phyloP scores from a whole-genome alignment of 257 asterid genomes.

The Ilex asprella region DNA sequence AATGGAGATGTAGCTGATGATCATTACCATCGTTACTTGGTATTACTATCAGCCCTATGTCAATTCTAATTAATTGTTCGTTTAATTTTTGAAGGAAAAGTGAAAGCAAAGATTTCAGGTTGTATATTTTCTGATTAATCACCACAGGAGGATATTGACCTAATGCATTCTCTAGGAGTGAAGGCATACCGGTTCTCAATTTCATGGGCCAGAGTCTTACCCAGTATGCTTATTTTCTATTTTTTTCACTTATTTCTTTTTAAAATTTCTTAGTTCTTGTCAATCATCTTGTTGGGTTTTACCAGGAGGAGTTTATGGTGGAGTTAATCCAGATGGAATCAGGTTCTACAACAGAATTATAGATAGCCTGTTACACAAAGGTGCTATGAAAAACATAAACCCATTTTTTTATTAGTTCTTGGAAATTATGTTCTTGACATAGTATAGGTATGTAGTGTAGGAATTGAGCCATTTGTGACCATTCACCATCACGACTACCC shows the following conservation, averaged over 20 bases:
- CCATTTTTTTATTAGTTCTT: no score
- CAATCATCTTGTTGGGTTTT: slow-evolving; percentile 11
- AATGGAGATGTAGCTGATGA: slow-evolving; percentile 64
- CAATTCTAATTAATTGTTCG: not conserved
- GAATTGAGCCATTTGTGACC: slow-evolving; percentile 73
- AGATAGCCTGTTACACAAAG: slow-evolving; percentile 44
- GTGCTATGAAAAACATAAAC: slow-evolving; percentile 13
- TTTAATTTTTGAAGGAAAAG: not conserved
- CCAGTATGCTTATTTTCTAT: slow-evolving; percentile 37
- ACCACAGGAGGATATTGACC: slow-evolving; percentile 67
- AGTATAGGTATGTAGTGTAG: slow-evolving; percentile 15
- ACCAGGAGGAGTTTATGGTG: slow-evolving; percentile 58
- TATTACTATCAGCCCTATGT: slow-evolving; percentile 3
- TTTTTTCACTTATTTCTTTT: not conserved
- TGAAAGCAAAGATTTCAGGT: not conserved
- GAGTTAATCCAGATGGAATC: slow-evolving; percentile 44
- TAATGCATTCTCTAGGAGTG: slow-evolving; percentile 55
- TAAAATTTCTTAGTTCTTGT: not conserved
- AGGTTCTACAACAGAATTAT: slow-evolving; percentile 45
- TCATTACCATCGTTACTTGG: slow-evolving; percentile 79
- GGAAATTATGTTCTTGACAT: no score
- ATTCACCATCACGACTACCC: slow-evolving; percentile 69
- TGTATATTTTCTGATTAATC: slow-evolving; percentile 1
- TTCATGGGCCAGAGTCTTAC: slow-evolving; percentile 84
- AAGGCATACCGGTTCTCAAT: slow-evolving; percentile 68